phyloP scores from a whole-genome alignment of 495 filamentous ascomycete genomes.

The Neurospora tetrasperma region DNA sequence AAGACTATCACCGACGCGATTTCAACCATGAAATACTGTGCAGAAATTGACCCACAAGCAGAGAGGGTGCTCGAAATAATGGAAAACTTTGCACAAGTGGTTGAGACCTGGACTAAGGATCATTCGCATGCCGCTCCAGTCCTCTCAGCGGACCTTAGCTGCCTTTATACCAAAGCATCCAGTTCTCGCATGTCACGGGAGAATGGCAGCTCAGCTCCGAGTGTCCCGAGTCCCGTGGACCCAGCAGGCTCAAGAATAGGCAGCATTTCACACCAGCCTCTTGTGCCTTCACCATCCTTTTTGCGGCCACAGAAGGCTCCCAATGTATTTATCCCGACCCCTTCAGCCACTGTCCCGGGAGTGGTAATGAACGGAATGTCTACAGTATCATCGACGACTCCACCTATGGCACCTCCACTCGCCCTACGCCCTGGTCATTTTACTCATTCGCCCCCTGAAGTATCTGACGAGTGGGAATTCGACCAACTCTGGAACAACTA shows the following conservation, averaged over 20 bases:
- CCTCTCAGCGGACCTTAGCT: constrained; percentile 30
- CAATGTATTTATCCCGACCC: constrained; percentile 11
- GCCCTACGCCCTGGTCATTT: constrained; percentile 8
- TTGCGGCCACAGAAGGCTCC: constrained; percentile 8
- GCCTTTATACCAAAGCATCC: constrained; percentile 14
- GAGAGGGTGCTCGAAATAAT: constrained; percentile 54
- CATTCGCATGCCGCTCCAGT: constrained; percentile 27
- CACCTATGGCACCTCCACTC: not conserved
- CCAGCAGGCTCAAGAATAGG: not conserved
- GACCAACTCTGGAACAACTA: constrained; percentile 44
- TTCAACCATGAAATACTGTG: constrained; percentile 50
- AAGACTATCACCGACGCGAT: constrained; percentile 49
- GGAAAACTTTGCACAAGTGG: constrained; percentile 48
- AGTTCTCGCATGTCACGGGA: constrained; percentile 6
- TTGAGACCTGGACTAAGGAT: constrained; percentile 33
- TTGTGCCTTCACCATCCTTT: constrained; percentile 12
- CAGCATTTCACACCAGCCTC: constrained; percentile 9
- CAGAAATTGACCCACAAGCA: constrained; percentile 54
- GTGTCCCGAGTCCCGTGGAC: constrained; percentile 1
- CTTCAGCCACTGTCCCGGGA: constrained; percentile 1
- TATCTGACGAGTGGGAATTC: constrained; percentile 44
- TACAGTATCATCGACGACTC: not conserved
- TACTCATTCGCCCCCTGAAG: constrained; percentile 12
- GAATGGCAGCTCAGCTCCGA: not conserved
- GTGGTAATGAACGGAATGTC: constrained; percentile 15